phyloP scores from a whole-genome alignment of 2,329 filamentous ascomycete species.

The Microdochium bolleyi region DNA sequence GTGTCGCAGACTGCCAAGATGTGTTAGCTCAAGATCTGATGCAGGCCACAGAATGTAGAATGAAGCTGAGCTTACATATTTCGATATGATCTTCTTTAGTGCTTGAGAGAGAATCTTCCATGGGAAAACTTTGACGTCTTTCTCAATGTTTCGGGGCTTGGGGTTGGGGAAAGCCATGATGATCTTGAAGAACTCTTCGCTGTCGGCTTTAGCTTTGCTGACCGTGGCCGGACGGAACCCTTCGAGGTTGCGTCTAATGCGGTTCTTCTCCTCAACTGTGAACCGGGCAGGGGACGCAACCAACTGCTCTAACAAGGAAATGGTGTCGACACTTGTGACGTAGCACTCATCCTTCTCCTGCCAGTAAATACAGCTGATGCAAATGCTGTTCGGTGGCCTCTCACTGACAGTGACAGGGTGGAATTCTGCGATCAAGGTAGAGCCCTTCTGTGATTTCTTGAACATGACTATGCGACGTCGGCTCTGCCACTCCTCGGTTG shows the following conservation, averaged over 20 bases:
- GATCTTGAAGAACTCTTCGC: conserved; percentile 96
- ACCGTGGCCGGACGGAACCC: conserved; percentile 89
- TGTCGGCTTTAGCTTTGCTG: conserved; percentile 85
- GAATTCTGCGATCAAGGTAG: conserved; percentile 75
- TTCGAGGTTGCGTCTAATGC: conserved; percentile 90
- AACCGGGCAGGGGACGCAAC: conserved; percentile 71
- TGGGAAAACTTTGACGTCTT: conserved; percentile 97
- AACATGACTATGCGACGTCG: conserved; percentile 85
- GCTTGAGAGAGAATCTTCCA: conserved; percentile 86
- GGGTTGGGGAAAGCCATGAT: conserved; percentile 97
- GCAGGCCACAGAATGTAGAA: conserved; percentile 1
- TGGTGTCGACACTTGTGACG: conserved; percentile 95
- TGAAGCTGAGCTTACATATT: conserved; percentile 53
- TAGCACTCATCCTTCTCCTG: conserved; percentile 83
- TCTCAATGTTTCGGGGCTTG: conserved; percentile 96
- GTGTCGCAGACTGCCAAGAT: conserved; percentile 18
- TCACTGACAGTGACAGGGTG: conserved; percentile 71
- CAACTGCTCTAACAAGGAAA: conserved; percentile 85
- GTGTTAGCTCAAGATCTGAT: not conserved
- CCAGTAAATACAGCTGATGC: conserved; percentile 98
- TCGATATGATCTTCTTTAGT: conserved; percentile 96
- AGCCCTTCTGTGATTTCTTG: conserved; percentile 71
- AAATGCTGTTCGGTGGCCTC: conserved; percentile 75
- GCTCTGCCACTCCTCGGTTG: conserved; percentile 67
- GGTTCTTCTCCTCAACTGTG: conserved; percentile 96